Evolutionary conservation across 148 eudicot species (phyloP).

Genomic region (Euryodendron excelsum): DNA sequence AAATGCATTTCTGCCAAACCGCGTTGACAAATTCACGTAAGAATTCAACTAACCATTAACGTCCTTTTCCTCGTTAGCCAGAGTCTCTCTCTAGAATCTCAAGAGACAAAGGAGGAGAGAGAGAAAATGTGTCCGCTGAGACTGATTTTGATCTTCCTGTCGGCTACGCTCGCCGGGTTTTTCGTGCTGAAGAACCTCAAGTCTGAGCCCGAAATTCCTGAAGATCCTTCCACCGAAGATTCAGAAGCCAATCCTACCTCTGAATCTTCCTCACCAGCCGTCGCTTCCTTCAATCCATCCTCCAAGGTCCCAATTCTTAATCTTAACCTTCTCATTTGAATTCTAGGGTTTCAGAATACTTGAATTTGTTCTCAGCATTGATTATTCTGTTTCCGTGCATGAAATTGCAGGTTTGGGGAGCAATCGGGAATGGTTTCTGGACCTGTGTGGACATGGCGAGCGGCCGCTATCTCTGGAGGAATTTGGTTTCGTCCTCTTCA

Average conservation of each 20-base stretch:
- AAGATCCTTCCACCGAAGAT: slow-evolving; percentile 10
- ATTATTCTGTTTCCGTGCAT: background rate
- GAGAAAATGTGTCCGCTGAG: slow-evolving; percentile 53
- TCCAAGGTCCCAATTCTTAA: slow-evolving; percentile 29
- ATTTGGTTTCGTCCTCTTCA: slow-evolving; percentile 35
- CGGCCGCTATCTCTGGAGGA: slow-evolving; percentile 69
- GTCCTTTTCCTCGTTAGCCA: background rate
- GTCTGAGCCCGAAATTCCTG: slow-evolving; percentile 25
- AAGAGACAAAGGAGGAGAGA: slow-evolving; percentile 10
- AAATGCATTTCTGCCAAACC: too few relatives aligned
- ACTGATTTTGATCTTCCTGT: slow-evolving; percentile 49
- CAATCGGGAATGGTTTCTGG: slow-evolving; percentile 43
- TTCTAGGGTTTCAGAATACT: background rate
- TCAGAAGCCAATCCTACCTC: background rate
- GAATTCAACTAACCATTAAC: background rate
- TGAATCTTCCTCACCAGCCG: slow-evolving; percentile 23
- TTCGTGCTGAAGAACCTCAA: slow-evolving; percentile 52
- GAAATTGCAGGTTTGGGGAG: slow-evolving; percentile 29
- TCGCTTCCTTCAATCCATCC: slow-evolving; percentile 13
- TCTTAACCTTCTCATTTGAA: background rate
- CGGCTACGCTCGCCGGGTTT: slow-evolving; percentile 61
- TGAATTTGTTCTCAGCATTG: background rate
- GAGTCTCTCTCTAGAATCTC: background rate
- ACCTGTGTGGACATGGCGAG: slow-evolving; percentile 73
- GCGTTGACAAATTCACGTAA: background rate